Evolutionary conservation across 179 eudicot species (phyloP).

Genomic region (Carnegiea gigantea): DNA sequence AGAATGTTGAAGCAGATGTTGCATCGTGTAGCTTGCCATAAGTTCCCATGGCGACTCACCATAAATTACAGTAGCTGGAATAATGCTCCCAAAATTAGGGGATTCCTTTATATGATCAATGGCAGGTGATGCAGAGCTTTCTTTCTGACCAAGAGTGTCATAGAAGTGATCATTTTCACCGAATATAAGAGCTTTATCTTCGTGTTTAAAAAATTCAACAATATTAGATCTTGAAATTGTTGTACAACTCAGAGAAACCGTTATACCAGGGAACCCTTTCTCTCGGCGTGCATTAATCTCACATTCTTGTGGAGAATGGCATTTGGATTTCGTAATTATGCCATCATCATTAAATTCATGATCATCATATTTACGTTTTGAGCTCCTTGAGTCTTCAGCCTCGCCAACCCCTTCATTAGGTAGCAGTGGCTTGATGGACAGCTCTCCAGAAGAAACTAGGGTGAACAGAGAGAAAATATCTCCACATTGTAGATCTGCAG

Average conservation of each 20-base stretch:
- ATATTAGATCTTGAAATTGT: constrained; percentile 41
- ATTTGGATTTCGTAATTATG: constrained; percentile 47
- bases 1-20: constrained; percentile 32
- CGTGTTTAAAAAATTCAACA: constrained; percentile 45
- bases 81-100: constrained; percentile 38
- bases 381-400: constrained; percentile 66
- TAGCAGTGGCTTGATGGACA: constrained; percentile 61
- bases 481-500: constrained; percentile 85
- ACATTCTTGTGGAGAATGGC: constrained; percentile 41
- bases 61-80: constrained; percentile 29
- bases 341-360: constrained; percentile 34
- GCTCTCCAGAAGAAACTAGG: constrained; percentile 69
- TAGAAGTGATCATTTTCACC: constrained; percentile 42
- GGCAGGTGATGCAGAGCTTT: constrained; percentile 26
- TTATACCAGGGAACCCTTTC: constrained; percentile 94
- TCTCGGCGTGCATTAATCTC: constrained; percentile 69
- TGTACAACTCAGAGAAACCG: constrained; percentile 51
- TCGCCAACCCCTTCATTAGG: constrained; percentile 93
- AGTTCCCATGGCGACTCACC: constrained; percentile 74
- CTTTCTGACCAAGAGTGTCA: constrained; percentile 33
- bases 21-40: constrained; percentile 54
- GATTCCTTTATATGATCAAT: constrained; percentile 36
- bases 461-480: constrained; percentile 68
- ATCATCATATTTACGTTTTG: constrained; percentile 61
- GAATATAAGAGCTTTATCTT: constrained; percentile 20